Conservation (phyloP, 495 filamentous ascomycete genomes). For the Lepraria neglecta region DNA sequence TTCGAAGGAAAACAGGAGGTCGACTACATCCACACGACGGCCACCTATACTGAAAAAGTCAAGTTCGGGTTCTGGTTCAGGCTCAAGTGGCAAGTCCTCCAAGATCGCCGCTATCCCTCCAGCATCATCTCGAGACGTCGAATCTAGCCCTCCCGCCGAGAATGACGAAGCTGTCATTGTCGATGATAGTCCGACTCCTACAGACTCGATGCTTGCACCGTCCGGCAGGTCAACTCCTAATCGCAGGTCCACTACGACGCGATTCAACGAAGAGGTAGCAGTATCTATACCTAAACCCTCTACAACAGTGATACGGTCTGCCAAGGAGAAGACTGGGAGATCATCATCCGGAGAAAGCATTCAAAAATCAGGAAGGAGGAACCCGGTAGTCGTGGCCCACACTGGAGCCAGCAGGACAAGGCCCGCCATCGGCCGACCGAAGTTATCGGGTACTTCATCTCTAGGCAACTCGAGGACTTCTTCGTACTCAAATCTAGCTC, state of each 20-base stretch:
- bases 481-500: slow-evolving; percentile 6
- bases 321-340: slow-evolving; percentile 10
- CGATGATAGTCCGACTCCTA: slow-evolving; percentile 12
- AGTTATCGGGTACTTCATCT: slow-evolving; percentile 35
- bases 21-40: slow-evolving; percentile 15
- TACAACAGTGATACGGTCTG: not conserved
- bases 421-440: slow-evolving; percentile 39
- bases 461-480: slow-evolving; percentile 12
- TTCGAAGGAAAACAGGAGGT: slow-evolving; percentile 10
- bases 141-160: not conserved
- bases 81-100: not conserved
- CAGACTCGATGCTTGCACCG: not conserved
- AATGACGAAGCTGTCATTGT: slow-evolving; percentile 6
- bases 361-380: slow-evolving; percentile 31
- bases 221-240: not conserved
- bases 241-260: slow-evolving; percentile 18
- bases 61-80: slow-evolving; percentile 12
- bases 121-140: not conserved
- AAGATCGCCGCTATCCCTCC: not conserved
- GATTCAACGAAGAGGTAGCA: slow-evolving; percentile 24
- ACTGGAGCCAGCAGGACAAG: slow-evolving; percentile 37
- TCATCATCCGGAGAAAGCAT: slow-evolving; percentile 18
- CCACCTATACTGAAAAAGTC: slow-evolving; percentile 28
- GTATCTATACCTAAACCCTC: slow-evolving; percentile 22
- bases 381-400: slow-evolving; percentile 32